Conservation (phyloP, 371 early-diverging fungal species). For the Mucor piriformis region DNA sequence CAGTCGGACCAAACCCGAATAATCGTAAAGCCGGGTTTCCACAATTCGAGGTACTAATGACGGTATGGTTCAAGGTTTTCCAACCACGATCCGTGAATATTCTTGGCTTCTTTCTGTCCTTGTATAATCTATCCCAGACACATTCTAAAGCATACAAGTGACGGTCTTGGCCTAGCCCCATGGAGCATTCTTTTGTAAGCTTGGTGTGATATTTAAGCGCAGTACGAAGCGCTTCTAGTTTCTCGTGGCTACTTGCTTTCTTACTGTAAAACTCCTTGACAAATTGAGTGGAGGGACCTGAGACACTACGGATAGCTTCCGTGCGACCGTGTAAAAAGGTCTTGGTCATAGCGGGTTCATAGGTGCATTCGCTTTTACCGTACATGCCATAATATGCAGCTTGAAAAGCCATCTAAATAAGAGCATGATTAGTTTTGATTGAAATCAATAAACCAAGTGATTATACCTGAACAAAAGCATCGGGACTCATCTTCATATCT, state of each 20-base stretch:
- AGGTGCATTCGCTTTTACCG: slow-evolving; percentile 77
- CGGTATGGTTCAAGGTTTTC: slow-evolving; percentile 67
- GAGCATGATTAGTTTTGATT: too few species aligned
- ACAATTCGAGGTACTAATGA: slow-evolving; percentile 88
- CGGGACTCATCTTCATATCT: slow-evolving; percentile 70
- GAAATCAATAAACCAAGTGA: too few species aligned
- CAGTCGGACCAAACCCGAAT: slow-evolving; percentile 92
- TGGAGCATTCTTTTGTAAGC: slow-evolving; percentile 72
- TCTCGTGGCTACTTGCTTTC: slow-evolving; percentile 36
- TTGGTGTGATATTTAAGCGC: slow-evolving; percentile 71
- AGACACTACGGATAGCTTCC: slow-evolving; percentile 85
- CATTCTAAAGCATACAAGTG: slow-evolving; percentile 81
- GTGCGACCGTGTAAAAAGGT: slow-evolving; percentile 86
- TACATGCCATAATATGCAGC: slow-evolving; percentile 89
- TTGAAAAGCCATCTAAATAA: slow-evolving; percentile 84
- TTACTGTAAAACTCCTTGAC: slow-evolving; percentile 71
- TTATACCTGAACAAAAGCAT: slow-evolving; percentile 76
- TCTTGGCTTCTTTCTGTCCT: slow-evolving; percentile 61
- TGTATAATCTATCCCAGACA: slow-evolving; percentile 45
- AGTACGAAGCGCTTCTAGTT: slow-evolving; percentile 54
- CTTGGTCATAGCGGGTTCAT: slow-evolving; percentile 87
- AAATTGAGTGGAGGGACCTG: slow-evolving; percentile 69
- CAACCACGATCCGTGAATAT: slow-evolving; percentile 75
- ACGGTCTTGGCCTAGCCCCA: slow-evolving; percentile 84
- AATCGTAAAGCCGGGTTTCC: slow-evolving; percentile 79